Base-by-base conservation (phyloP, 2,329 filamentous ascomycete species). In the Aspergillus puulaauensis region DNA sequence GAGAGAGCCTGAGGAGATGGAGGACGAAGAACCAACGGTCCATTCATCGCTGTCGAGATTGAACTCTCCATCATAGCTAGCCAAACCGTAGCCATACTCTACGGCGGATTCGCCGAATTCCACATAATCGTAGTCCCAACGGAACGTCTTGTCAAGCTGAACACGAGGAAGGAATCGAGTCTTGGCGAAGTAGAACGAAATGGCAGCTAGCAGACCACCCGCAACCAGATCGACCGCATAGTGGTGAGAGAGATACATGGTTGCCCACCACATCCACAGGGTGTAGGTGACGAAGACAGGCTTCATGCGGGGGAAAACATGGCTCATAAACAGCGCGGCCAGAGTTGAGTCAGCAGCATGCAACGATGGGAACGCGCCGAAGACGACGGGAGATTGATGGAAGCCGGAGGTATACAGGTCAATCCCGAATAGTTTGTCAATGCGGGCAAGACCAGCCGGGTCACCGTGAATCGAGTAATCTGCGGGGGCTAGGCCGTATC, bases 171-270 rank as follows among this genome's bases (percentile, higher is more conserved):
- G 77, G 79, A 91, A 96, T 58, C 87, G 86, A 43, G 88, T 84
- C 70, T 90, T 90, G 56, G 90, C 86, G 60, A 91, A 85, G 77
- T 93, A 96, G 81, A 91, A 98, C 58, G 89, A 86, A 51, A 89
- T 80, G 12, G 88, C 88, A 23, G 91, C 89, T 59, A 91, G 76
- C 51, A 96, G 80, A 72, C 89, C 91, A 65, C 93, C 93, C 37
- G 85, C 91, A 24, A 97, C 91, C 51, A 98, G 82, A 74, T 98
- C 93, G 41, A 98, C 90, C 33, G 93, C 93, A 73, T 98, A 98
- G 79, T 98, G 93, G 77, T 98, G 93, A 69, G 91, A 96, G 52
- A 98, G 85, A 72, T 98, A 97, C 91, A 98, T 96, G 66, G 93
- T 98, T 12, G 93, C 90, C 92, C 93, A 98, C 90, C 92, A 97